Evolutionary conservation across 306 rosid genomes (phyloP).

Genomic region (Benincasa hispida): DNA sequence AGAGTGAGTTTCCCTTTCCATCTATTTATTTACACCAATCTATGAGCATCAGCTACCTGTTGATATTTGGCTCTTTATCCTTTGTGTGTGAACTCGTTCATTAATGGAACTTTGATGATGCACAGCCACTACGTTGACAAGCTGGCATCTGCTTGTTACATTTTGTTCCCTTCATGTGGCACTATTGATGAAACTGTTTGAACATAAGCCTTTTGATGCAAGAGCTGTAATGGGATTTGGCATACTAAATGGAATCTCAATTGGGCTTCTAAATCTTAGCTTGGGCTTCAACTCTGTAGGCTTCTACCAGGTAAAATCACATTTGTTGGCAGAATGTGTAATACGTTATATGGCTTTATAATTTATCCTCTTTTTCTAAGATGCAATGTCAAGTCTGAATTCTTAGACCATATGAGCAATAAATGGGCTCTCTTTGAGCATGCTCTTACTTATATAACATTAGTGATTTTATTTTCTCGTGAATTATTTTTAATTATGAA

Average conservation of each 20-base stretch:
- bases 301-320: slow-evolving; percentile 64
- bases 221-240: slow-evolving; percentile 85
- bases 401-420: not conserved
- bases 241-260: slow-evolving; percentile 90
- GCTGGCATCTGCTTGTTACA: slow-evolving; percentile 99
- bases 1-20: not conserved
- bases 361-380: not conserved
- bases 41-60: not conserved
- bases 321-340: not conserved
- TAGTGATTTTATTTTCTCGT: not conserved
- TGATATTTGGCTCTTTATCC: not conserved
- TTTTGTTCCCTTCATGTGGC: slow-evolving; percentile 95
- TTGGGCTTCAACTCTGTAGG: slow-evolving; percentile 98
- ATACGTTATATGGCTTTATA: not conserved
- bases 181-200: slow-evolving; percentile 68
- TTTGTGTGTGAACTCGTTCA: not conserved
- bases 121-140: slow-evolving; percentile 94
- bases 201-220: slow-evolving; percentile 81
- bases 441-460: not conserved
- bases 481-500: not conserved
- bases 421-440: not conserved
- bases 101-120: not conserved
- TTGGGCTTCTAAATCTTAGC: slow-evolving; percentile 94
- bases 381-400: not conserved
- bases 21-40: not conserved